Evolutionary conservation across 2,329 filamentous ascomycete genomes (phyloP).

Genomic region (Stenocarpella maydis): DNA sequence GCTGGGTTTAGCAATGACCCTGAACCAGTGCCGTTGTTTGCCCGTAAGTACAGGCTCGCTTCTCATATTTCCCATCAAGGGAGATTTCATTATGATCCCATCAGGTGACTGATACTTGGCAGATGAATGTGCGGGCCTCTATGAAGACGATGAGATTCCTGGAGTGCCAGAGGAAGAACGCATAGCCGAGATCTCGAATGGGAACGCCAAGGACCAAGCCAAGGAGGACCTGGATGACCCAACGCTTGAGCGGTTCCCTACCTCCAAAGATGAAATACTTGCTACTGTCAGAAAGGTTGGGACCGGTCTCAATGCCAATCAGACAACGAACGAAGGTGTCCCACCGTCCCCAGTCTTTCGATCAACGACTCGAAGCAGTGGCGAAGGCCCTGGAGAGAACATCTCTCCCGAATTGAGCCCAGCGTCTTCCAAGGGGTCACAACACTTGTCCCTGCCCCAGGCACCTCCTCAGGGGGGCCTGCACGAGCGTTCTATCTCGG

Average conservation of each 20-base stretch:
- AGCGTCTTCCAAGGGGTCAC: constrained; percentile 37
- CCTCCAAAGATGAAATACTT: constrained; percentile 53
- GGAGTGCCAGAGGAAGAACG: constrained; percentile 43
- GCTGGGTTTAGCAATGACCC: constrained; percentile 25
- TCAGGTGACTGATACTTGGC: constrained; percentile 35
- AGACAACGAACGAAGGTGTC: constrained; percentile 46
- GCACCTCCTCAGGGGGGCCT: constrained; percentile 33
- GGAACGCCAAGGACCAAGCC: constrained; percentile 37
- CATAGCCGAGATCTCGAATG: constrained; percentile 9
- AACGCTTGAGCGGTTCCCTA: constrained; percentile 58
- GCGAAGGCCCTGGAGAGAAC: constrained; percentile 50
- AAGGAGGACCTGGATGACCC: constrained; percentile 55
- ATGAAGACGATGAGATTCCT: constrained; percentile 44
- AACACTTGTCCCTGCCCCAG: constrained; percentile 16
- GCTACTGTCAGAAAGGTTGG: constrained; percentile 56
- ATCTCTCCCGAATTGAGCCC: constrained; percentile 49
- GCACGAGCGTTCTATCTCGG: constrained; percentile 44
- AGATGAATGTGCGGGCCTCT: constrained; percentile 55
- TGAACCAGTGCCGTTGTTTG: constrained; percentile 30
- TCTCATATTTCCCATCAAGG: background rate
- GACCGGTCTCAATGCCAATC: constrained; percentile 52
- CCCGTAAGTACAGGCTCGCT: constrained; percentile 14
- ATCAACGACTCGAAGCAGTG: constrained; percentile 44
- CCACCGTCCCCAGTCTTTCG: constrained; percentile 48
- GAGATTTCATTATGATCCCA: background rate